Evolutionary conservation across 768 basidiomycete genomes (phyloP).

Genomic region (Hericium erinaceus): DNA sequence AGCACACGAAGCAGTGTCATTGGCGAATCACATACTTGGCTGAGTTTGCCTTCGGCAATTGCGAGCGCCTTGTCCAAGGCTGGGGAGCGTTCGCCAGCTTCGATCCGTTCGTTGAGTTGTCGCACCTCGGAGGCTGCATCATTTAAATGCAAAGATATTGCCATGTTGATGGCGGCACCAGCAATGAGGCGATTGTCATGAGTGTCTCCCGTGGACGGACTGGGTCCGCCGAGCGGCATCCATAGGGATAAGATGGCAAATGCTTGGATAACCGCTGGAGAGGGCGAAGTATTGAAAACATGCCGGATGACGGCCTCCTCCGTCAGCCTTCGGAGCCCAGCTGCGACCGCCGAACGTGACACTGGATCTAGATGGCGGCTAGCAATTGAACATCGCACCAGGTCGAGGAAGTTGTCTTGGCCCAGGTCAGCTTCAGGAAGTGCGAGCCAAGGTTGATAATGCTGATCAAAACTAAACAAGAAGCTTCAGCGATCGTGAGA

Average conservation of each 20-base stretch:
- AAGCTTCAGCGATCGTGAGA: not conserved
- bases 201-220: constrained; percentile 18
- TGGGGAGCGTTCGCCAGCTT: not conserved
- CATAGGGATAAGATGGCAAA: constrained; percentile 35
- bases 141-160: constrained; percentile 33
- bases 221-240: constrained; percentile 28
- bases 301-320: constrained; percentile 31
- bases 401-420: constrained; percentile 28
- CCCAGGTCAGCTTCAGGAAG: constrained; percentile 24
- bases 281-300: constrained; percentile 33
- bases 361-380: constrained; percentile 33
- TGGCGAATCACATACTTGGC: constrained; percentile 1
- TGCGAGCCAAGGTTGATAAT: constrained; percentile 36
- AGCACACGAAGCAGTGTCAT: not conserved
- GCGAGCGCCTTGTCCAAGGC: constrained; percentile 1
- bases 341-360: constrained; percentile 27
- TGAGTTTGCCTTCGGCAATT: constrained; percentile 1
- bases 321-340: constrained; percentile 31
- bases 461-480: constrained; percentile 29
- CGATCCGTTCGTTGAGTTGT: constrained; percentile 6
- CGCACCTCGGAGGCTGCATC: constrained; percentile 6
- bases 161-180: constrained; percentile 37
- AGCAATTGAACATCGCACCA: constrained; percentile 38
- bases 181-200: constrained; percentile 32
- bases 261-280: constrained; percentile 32